Evolutionary conservation across 1,284 basidiomycete genomes (phyloP), one percentile per base, ranked within the genome.

Genomic region (Chiua sp.): DNA sequence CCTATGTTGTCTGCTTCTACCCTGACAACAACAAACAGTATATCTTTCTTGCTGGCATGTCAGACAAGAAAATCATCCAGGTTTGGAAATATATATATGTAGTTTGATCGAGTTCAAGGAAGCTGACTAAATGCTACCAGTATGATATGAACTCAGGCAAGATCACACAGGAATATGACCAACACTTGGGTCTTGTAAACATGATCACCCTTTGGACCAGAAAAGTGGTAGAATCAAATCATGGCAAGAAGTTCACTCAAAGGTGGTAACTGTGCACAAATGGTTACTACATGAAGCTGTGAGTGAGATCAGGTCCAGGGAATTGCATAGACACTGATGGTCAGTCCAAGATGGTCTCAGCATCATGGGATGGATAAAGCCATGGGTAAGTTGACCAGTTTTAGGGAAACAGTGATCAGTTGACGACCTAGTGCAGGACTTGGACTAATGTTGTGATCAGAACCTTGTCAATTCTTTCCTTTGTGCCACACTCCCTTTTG

Each of bases 171-270:
- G 97, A 98, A 77, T 99, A 99, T 76, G 96, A 98, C 73, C 96
- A 98, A 75, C 98, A 99, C 79, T 82, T 99, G 55, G 98, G 98
- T 0, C 94, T 97, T 32, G 96, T 99, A 63, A 99, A 98, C 77
- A 96, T 95, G 2, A 98, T 99, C 72, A 99, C 96, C 0, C 99
- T 98, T 73, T 97, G 98, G 98, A 99, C 77, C 99, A 95, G 94
- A 99, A 98, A 80, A 95, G 90, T n/a, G 92, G 94, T 5, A 87
- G 92, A 64, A 93, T 99, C 74, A 92, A 95, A 76, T 96, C 94
- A 64, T 81, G 95, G 50, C 78, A 99, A 59, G 87, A 88, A 60
- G 93, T 93, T 8, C 98, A 99, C 75, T 88, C 86, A 47, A 94
- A 98, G 78, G 97, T 98, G 12, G 93, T 99, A 53, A 98, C 99